These are phyloP conservation scores for Torrubiellomyces zombiae DNA, from an alignment of 2,329 filamentous ascomycete genomes.

Conservation along the genomic window DNA sequence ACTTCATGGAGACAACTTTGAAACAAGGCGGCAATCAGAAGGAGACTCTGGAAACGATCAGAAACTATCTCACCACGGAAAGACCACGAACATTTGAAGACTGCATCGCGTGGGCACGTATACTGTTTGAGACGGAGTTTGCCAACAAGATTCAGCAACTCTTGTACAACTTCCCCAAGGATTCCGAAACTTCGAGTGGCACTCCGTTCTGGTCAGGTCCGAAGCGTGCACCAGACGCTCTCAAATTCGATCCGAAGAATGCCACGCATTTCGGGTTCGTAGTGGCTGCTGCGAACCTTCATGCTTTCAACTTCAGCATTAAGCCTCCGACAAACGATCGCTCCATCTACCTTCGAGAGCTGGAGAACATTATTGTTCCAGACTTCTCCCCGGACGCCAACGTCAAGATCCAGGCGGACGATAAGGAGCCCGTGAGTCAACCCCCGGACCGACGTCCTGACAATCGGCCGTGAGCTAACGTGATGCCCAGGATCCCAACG, in stretches of 20 bases:
- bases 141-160: constrained; percentile 93
- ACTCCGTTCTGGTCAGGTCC: constrained; percentile 96
- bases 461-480: too few relatives aligned
- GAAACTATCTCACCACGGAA: constrained; percentile 79
- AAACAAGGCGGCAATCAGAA: constrained; percentile 94
- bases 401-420: constrained; percentile 93
- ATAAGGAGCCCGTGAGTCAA: constrained; percentile 61
- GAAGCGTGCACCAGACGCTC: constrained; percentile 82
- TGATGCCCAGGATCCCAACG: constrained; percentile 60
- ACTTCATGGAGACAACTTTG: constrained; percentile 72
- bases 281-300: constrained; percentile 74
- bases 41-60: constrained; percentile 76
- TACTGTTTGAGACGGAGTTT: constrained; percentile 91
- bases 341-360: constrained; percentile 57
- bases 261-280: constrained; percentile 78
- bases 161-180: constrained; percentile 93
- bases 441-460: too few relatives aligned
- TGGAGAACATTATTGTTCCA: constrained; percentile 87
- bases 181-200: constrained; percentile 72
- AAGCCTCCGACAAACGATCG: constrained; percentile 58
- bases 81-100: constrained; percentile 89
- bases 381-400: constrained; percentile 82
- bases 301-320: constrained; percentile 96
- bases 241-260: constrained; percentile 78
- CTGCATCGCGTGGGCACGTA: constrained; percentile 87